Evolutionary conservation across 2,329 filamentous ascomycete genomes (phyloP).

Genomic region (Keithomyces neogunnii): DNA sequence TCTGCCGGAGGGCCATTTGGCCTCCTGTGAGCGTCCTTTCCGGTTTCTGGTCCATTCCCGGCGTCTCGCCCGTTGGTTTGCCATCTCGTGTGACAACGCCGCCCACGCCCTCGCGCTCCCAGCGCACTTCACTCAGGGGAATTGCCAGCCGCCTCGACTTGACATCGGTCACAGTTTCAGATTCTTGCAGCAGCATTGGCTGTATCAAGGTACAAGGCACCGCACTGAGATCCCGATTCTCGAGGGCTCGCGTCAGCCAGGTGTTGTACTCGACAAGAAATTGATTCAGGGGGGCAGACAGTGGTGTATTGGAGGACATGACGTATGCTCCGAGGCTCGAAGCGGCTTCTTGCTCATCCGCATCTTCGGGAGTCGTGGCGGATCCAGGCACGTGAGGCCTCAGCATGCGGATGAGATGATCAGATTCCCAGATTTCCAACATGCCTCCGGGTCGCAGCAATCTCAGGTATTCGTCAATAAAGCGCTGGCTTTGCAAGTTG

Average conservation of each 20-base stretch:
- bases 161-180: slow-evolving; percentile 60
- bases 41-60: slow-evolving; percentile 32
- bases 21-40: slow-evolving; percentile 50
- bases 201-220: slow-evolving; percentile 73
- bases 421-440: slow-evolving; percentile 84
- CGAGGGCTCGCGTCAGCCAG: slow-evolving; percentile 72
- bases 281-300: slow-evolving; percentile 71
- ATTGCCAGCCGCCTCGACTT: slow-evolving; percentile 75
- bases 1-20: slow-evolving; percentile 66
- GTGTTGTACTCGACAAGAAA: slow-evolving; percentile 76
- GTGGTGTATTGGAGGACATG: slow-evolving; percentile 74
- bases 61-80: slow-evolving; percentile 51
- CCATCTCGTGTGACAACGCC: slow-evolving; percentile 53
- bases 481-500: slow-evolving; percentile 44
- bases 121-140: slow-evolving; percentile 73
- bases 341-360: slow-evolving; percentile 54
- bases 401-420: slow-evolving; percentile 75
- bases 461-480: slow-evolving; percentile 67
- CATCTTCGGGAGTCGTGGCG: slow-evolving; percentile 23
- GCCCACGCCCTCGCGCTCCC: slow-evolving; percentile 71
- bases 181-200: slow-evolving; percentile 72
- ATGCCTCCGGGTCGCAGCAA: slow-evolving; percentile 70
- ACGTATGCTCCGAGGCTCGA: slow-evolving; percentile 70
- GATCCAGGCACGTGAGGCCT: slow-evolving; percentile 62
- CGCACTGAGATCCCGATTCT: slow-evolving; percentile 58